Evolutionary conservation across 1,284 basidiomycete genomes (phyloP).

Genomic region (Sanguinoderma infundibulare): DNA sequence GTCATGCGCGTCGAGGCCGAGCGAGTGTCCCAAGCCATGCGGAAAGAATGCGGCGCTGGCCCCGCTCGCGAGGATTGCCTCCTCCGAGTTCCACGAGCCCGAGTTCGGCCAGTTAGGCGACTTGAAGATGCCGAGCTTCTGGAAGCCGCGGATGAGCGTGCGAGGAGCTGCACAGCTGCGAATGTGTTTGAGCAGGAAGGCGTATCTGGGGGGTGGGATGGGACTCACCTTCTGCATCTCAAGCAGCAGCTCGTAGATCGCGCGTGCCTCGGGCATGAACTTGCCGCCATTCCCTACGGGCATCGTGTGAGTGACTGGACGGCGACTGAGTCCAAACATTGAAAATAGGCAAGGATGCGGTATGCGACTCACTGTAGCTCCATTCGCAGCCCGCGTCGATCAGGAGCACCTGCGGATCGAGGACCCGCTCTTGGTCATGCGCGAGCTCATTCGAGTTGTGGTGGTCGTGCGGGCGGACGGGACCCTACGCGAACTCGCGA

Average conservation of each 20-base stretch:
- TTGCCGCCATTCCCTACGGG: slow-evolving; percentile 89
- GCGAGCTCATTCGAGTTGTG: slow-evolving; percentile 53
- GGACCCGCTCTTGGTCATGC: slow-evolving; percentile 42
- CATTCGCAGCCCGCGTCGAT: slow-evolving; percentile 94
- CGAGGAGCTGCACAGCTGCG: slow-evolving; percentile 79
- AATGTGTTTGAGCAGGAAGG: background rate
- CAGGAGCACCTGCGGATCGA: slow-evolving; percentile 81
- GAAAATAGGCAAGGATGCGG: background rate
- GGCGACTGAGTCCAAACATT: background rate
- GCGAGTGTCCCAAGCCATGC: slow-evolving; percentile 87
- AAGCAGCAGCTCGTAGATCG: slow-evolving; percentile 85
- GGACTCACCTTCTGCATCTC: slow-evolving; percentile 82
- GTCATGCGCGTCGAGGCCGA: slow-evolving; percentile 91
- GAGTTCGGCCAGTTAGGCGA: slow-evolving; percentile 48
- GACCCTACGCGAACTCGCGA: slow-evolving; percentile 80
- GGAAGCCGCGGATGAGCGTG: slow-evolving; percentile 78
- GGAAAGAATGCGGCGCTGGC: slow-evolving; percentile 88
- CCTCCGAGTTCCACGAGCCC: slow-evolving; percentile 61
- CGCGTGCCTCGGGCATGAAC: slow-evolving; percentile 78
- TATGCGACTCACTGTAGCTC: slow-evolving; percentile 62
- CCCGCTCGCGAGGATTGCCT: slow-evolving; percentile 76
- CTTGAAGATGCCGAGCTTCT: slow-evolving; percentile 86
- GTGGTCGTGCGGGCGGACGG: slow-evolving; percentile 59
- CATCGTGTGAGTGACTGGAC: slow-evolving; percentile 76
- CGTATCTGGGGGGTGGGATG: background rate